Base-by-base conservation (phyloP, 352 stramenopile species). In the Globisporangium nagaii region DNA sequence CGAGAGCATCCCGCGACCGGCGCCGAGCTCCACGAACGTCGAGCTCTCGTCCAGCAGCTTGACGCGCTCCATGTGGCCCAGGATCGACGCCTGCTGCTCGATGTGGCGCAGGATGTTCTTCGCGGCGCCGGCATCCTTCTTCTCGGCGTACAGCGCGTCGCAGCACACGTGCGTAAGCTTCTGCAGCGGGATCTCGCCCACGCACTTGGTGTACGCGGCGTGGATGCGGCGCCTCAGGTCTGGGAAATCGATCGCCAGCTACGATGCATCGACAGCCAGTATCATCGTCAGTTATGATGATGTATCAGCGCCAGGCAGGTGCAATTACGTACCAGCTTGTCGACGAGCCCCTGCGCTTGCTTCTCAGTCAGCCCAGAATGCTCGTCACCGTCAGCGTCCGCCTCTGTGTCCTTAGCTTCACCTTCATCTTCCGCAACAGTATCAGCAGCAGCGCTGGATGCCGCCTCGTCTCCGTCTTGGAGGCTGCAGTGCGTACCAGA, bases 51-150 rank as follows among this genome's bases (percentile, higher is more conserved):
- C 53, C 34, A 93, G 54, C 48, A 91, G 56, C 2, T 74, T 63
- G 9, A 68, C 62, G 3, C 69, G 47, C 17, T 87, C 75, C 78
- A 93, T 87, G 50, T 93, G 81, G 2, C 80, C 81, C 3, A 93
- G 68, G 49, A 93, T 93, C 8, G 80, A 91, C 9, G 81, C 72
- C 42, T 93, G 84, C 53, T 93, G 84, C 58, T 91, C 73, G 46
- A 93, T 91, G 60, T 93, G 84, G 6, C 84, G 75, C 43, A 93
- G 53, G 12, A 83, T 56, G 36, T 70, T 88, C 53, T 86, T 79
- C 1, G 73, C 77, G 4, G 84, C 68, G 20, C 75, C 70, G 0
- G 76, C 64, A 4, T 61, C 68, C 17, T 69, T 71, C 59, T 93
- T 93, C 44, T 88, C 68, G 27, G 69, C 59, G 10, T 88, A 63